These are phyloP conservation scores for Jackrogersella multiformis DNA, from an alignment of 495 filamentous ascomycete genomes.

Conservation along the genomic window DNA sequence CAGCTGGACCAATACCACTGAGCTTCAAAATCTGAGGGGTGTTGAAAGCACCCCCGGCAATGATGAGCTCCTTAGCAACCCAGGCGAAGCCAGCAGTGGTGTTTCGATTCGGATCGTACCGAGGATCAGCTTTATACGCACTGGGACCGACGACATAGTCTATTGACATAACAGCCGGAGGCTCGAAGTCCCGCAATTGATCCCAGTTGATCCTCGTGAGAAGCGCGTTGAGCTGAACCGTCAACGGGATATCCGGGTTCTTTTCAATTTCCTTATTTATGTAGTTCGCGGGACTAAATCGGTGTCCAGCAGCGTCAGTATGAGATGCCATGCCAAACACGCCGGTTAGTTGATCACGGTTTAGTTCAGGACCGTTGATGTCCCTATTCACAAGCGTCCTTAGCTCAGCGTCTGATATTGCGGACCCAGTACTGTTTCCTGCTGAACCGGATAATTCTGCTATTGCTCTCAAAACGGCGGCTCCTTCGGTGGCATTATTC, in stretches of 20 bases:
- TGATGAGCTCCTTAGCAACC: constrained; percentile 58
- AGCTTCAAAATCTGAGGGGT: constrained; percentile 66
- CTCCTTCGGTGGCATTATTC: constrained; percentile 43
- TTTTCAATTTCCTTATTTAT: constrained; percentile 47
- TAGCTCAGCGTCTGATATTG: constrained; percentile 35
- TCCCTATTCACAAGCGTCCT: constrained; percentile 37
- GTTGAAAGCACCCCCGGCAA: constrained; percentile 65
- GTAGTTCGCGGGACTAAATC: constrained; percentile 50
- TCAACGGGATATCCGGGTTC: constrained; percentile 48
- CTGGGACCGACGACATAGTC: constrained; percentile 49
- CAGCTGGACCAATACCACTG: constrained; percentile 62
- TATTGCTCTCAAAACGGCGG: constrained; percentile 52
- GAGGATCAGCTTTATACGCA: constrained; percentile 55
- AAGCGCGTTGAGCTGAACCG: constrained; percentile 48
- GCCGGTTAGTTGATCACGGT: constrained; percentile 43
- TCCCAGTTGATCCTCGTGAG: constrained; percentile 51
- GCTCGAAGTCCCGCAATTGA: constrained; percentile 30
- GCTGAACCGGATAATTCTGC: constrained; percentile 41
- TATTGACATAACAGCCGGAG: constrained; percentile 50
- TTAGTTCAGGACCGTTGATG: constrained; percentile 43
- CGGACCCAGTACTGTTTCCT: constrained; percentile 34
- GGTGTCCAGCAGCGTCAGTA: constrained; percentile 43
- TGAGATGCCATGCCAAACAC: constrained; percentile 51
- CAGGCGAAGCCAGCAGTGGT: constrained; percentile 36
- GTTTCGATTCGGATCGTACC: constrained; percentile 37